Conservation (phyloP, 2,329 filamentous ascomycete genomes). For the Alternaria sp. region DNA sequence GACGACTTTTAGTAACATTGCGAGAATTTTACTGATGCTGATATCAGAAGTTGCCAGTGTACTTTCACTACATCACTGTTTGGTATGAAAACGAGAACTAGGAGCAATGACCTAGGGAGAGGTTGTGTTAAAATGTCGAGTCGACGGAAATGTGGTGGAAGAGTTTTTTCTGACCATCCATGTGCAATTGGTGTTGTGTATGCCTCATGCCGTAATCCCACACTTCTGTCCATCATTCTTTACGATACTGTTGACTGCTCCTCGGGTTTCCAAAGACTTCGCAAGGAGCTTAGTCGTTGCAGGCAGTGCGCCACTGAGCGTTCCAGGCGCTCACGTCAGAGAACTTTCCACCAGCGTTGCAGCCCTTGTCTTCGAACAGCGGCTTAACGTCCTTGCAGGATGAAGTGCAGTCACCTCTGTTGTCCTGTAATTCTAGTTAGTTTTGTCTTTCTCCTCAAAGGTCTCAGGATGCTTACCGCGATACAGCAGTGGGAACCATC, state of each 20-base stretch:
- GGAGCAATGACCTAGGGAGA: background rate
- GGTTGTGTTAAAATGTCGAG: background rate
- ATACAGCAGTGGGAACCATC: constrained; percentile 2
- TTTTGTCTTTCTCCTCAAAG: background rate
- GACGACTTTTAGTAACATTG: background rate
- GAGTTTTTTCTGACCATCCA: background rate
- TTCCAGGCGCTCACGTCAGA: constrained; percentile 2
- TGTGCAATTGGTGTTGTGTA: background rate
- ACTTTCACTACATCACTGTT: background rate
- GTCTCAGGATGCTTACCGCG: background rate
- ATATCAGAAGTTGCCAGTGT: background rate
- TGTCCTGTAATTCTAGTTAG: background rate
- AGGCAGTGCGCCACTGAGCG: background rate
- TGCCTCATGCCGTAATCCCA: background rate
- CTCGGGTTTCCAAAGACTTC: background rate
- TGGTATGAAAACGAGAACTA: background rate
- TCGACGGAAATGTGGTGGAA: background rate
- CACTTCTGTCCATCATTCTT: background rate
- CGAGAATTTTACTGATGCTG: background rate
- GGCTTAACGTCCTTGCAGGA: background rate
- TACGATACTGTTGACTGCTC: background rate
- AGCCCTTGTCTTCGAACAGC: background rate
- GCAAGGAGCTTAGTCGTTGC: background rate
- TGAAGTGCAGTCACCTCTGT: background rate
- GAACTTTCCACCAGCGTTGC: constrained; percentile 2